These are phyloP conservation scores for Escallonia rubra DNA, from an alignment of 129 eudicot species.

Conservation along the genomic window DNA sequence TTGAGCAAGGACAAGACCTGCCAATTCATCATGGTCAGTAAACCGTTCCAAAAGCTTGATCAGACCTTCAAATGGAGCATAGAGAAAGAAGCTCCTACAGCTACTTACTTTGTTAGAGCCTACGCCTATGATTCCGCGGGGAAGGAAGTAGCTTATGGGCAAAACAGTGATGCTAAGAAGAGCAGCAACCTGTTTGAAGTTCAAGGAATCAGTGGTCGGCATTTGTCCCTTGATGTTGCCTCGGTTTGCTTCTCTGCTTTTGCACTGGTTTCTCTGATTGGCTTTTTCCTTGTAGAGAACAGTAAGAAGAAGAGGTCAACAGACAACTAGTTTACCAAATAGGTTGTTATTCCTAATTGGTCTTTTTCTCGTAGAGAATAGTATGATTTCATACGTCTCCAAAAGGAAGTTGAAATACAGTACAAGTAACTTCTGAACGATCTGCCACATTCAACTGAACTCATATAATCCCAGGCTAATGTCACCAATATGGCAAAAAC, in stretches of 20 bases:
- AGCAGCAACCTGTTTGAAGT: conserved; percentile 25
- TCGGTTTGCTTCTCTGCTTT: conserved; percentile 38
- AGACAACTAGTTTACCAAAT: not conserved
- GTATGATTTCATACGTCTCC: too few relatives aligned
- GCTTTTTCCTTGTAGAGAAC: conserved; percentile 30
- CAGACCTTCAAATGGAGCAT: conserved; percentile 28
- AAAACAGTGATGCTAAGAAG: conserved; percentile 31
- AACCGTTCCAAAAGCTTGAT: conserved; percentile 12
- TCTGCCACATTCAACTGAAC: too few relatives aligned
- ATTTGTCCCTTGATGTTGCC: conserved; percentile 28
- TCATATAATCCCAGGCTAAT: too few relatives aligned
- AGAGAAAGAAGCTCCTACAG: conserved; percentile 30
- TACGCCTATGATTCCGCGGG: conserved; percentile 20
- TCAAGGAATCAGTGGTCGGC: conserved; percentile 34
- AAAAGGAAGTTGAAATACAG: too few relatives aligned
- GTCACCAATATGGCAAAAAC: too few relatives aligned
- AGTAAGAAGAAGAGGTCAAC: not conserved
- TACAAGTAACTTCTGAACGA: too few relatives aligned
- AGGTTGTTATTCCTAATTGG: too few relatives aligned
- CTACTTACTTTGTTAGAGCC: conserved; percentile 34
- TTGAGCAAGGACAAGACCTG: conserved; percentile 41
- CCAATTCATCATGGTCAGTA: conserved; percentile 24
- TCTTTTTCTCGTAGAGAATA: too few relatives aligned
- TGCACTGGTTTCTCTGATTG: conserved; percentile 29
- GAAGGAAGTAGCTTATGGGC: conserved; percentile 29